Evolutionary conservation across 2,329 filamentous ascomycete genomes (phyloP), one percentile per base, ranked within the genome.

Genomic region (Hypoxylon sp.): DNA sequence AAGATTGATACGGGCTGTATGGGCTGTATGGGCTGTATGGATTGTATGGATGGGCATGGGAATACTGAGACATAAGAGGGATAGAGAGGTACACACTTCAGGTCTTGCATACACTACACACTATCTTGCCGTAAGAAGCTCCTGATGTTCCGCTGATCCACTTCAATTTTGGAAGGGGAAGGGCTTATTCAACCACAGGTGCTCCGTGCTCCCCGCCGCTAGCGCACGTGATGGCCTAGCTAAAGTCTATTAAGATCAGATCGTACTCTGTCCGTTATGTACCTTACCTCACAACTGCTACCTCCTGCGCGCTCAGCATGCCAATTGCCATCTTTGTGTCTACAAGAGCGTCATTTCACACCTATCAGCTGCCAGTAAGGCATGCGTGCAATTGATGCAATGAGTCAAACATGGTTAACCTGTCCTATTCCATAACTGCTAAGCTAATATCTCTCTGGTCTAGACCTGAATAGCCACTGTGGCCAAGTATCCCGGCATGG

Each of bases 21-120:
- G 40, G 40, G 20, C 20, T 44, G 40, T 44, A 44, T 20, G 35
- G 33, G 6, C 2, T 40, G 37, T n/a, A 40, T 35, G 25, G 31
- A 33, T 33, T 20, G 20, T 20, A 20, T 20, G 20, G 20, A 20
- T 20, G 20, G 7, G 31, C 11, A 33, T 40, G 37, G 56, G 27
- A 55, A 44, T 68, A 68, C 68, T 68, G 65, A 65, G 65, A 70
- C 61, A 64, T 66, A 49, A 62, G 64, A 70, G 61, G 58, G 55
- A 58, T 60, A 61, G 62, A 56, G 40, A 60, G 35, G 42, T 27
- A 49, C 25, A 37, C 40, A 22, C 53, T 49, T 64, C 61, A 68
- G 57, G 48, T 64, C 66, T 60, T 57, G 55, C 55, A 58, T 61
- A 67, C 46, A 46, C 14, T 5, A 48, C 42, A 25, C 35, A 49